Evolutionary conservation across 2,329 filamentous ascomycete species (phyloP).

Genomic region (Elsinoe perseae): DNA sequence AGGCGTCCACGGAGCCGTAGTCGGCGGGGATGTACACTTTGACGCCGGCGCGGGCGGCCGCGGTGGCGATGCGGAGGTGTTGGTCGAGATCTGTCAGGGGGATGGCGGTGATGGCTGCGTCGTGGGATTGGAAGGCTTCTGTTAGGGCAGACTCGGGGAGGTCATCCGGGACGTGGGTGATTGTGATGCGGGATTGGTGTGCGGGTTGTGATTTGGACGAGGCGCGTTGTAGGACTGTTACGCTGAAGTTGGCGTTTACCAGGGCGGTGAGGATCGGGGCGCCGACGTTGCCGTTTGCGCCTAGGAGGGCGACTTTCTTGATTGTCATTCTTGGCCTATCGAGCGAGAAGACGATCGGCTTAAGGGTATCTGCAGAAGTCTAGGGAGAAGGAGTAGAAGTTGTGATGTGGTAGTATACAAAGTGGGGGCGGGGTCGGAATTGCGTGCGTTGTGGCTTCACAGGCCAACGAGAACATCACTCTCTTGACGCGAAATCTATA

Average conservation of each 20-base stretch:
- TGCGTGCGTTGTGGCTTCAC: no score
- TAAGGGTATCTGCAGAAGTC: no score
- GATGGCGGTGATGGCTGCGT: slow-evolving; percentile 48
- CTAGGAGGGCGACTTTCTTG: slow-evolving; percentile 39
- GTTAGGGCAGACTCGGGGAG: slow-evolving; percentile 42
- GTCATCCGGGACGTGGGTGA: slow-evolving; percentile 42
- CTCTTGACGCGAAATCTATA: no score
- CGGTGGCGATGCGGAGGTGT: slow-evolving; percentile 50
- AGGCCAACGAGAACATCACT: no score
- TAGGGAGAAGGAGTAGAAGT: neutral
- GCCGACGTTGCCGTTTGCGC: slow-evolving; percentile 40
- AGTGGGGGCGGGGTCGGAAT: no score
- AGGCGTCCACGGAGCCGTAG: slow-evolving; percentile 41
- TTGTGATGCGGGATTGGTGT: slow-evolving; percentile 33
- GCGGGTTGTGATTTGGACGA: slow-evolving; percentile 34
- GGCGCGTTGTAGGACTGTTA: slow-evolving; percentile 49
- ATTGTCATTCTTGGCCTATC: no score
- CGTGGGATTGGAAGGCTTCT: slow-evolving; percentile 47
- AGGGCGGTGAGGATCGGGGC: slow-evolving; percentile 36
- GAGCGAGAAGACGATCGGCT: no score
- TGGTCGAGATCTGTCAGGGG: slow-evolving; percentile 35
- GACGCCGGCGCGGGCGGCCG: slow-evolving; percentile 52
- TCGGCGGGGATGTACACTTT: slow-evolving; percentile 56
- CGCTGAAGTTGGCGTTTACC: slow-evolving; percentile 39
- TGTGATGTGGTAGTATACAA: neutral